Evolutionary conservation across 106 monocot genomes (phyloP), one percentile per base, ranked within the genome.

Genomic region (Dioscorea alata): DNA sequence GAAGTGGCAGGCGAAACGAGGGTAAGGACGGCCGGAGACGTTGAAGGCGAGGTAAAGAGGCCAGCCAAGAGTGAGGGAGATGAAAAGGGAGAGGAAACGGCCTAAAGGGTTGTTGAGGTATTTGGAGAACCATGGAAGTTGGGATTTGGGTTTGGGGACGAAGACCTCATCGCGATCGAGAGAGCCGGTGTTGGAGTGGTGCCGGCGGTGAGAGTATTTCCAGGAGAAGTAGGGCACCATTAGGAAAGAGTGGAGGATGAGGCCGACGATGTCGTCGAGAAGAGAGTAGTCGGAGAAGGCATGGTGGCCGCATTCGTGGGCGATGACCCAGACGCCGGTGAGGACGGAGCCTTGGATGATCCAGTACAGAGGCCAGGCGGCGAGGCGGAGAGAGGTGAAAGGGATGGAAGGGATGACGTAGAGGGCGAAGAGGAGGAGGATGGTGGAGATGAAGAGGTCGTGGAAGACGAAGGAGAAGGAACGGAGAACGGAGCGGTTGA

Each of bases 171-270:
- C 95, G 4, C 84, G 80, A 0, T 88, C 91, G 13, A 95, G 71
- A 60, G 88, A 91, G 49, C 80, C 91, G 4, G 84, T 86, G 80
- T 91, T 96, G 69, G 94, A 95, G 74, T 96, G 95, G 73, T 91
- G 91, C 16, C 95, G 80, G 9, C 95, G 83, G 59, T 96, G 91
- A 73, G 77, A 79, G 86, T 86, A 86, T 70, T 96, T 96, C 88
- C 88, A 96, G 9, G 95, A 96, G 78, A 96, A 91, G 79, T 84
- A 96, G 2, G 95, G 95, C 51, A 95, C 94, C 49, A 95, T 74
- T 17, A 95, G 77, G n/a, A 75, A 49, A 3, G 91, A 88, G 74
- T 96, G 88, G 60, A 96, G 83, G 23, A 88, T 42, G 24, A 96
- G 70, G 19, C 95, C 91, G 33, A 88, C 91, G 28, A 69, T 1